Base-by-base conservation (phyloP, 805 yeast species). In the Cyberlindnera galapagoensis region DNA sequence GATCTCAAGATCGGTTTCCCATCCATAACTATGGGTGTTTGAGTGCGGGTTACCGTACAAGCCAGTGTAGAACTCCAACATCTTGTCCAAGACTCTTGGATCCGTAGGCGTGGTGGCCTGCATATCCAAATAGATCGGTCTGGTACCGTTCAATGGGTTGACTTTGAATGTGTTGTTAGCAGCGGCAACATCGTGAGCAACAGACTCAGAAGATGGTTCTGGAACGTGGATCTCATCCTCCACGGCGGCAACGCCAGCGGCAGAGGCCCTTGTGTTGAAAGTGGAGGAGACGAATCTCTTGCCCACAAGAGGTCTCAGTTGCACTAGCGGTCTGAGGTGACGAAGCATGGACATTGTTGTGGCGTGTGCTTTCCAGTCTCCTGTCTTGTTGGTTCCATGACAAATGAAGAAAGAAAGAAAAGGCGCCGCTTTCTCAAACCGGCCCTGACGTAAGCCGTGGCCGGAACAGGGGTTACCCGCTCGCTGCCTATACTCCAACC, bases 71-170 rank as follows among this genome's bases (percentile, higher is more conserved):
- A 80, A 86, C 47, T 73, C 75, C 46, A 85, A 56, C 95, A 85
- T 86, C 46, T 76, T 80, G 54, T 85, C 95, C 46, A 92, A 62
- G 8, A 92, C 99, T 35, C 99, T 70, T 20, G 98, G 98, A 55
- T 92, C 99, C 2, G 92, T 83, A 18, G 97, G 98, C 0, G 99
- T 90, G 0, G 99, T 92, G 19, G 98, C 97, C 63, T 92, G 99
- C 72, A 88, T 88, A 52, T 92, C 99, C 51, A 92, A 63, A 60
- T 92, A 92, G 42, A 92, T 92, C 8, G 99, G 98, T 47, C 97
- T 73, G 8, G 81, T 67, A 32, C 92, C 94, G 47, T 63, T 62
- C 10, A 60, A 52, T 4, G 63, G 60, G 31, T 62, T 60, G 23
- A 54, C 56, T 30, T 54, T 50, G 41, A 62, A 64, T 2, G 69